phyloP scores from a whole-genome alignment of 2,329 filamentous ascomycete genomes.

The Fusarium agapanthi region DNA sequence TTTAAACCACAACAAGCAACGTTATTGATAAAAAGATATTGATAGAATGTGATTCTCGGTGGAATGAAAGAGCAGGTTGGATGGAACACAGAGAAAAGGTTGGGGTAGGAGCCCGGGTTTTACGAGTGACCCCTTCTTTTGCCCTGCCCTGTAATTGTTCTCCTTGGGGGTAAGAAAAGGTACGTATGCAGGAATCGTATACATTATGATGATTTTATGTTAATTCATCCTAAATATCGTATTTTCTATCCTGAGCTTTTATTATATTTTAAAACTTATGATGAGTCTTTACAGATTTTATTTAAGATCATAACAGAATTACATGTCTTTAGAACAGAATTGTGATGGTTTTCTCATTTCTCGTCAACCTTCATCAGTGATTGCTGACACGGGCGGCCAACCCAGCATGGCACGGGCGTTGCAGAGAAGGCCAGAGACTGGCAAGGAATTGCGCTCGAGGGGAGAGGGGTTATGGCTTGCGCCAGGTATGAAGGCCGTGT shows the following conservation, averaged over 20 bases:
- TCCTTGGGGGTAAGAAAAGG: not conserved
- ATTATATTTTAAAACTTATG: not conserved
- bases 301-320: not conserved
- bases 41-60: not conserved
- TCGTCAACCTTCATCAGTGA: too few species aligned
- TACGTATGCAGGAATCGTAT: not conserved
- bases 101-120: slow-evolving; percentile 29
- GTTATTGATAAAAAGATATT: not conserved
- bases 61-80: slow-evolving; percentile 4
- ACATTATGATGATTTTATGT: not conserved
- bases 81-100: slow-evolving; percentile 22
- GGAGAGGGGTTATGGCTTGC: slow-evolving; percentile 24
- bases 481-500: slow-evolving; percentile 21
- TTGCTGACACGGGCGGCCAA: slow-evolving; percentile 24
- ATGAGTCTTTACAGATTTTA: not conserved
- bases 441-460: not conserved
- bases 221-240: not conserved
- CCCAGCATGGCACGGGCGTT: slow-evolving; percentile 19
- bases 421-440: slow-evolving; percentile 12
- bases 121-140: slow-evolving; percentile 19
- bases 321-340: not conserved
- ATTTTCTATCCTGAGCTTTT: not conserved
- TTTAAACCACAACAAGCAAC: not conserved
- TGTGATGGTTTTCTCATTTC: not conserved
- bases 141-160: slow-evolving; percentile 26